Percentiles rank a stretch among this genome's conserved stretches.
phyloP scores from a whole-genome alignment of 2,329 filamentous ascomycete genomes.

The Trichoderma semiorbis region DNA sequence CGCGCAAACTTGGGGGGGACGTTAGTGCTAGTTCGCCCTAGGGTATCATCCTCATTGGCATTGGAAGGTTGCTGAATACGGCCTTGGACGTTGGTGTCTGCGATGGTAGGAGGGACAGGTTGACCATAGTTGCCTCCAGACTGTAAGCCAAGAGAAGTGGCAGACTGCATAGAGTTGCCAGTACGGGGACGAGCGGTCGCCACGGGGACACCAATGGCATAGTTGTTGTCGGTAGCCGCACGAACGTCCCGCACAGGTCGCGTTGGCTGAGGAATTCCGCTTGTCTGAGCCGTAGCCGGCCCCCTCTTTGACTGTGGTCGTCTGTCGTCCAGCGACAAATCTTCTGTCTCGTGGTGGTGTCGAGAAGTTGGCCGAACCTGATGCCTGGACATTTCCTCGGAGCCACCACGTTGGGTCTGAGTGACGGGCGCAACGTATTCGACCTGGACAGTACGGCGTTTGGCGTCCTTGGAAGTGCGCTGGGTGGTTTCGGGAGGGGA shows the following conservation, averaged over 20 bases:
- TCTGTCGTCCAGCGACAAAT: slow-evolving; percentile 48
- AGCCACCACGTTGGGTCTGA: slow-evolving; percentile 69
- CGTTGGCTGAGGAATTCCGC: slow-evolving; percentile 21
- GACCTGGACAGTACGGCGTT: slow-evolving; percentile 91
- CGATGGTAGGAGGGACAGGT: slow-evolving; percentile 80
- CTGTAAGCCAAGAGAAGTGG: slow-evolving; percentile 60
- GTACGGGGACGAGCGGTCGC: slow-evolving; percentile 66
- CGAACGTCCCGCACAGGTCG: slow-evolving; percentile 33
- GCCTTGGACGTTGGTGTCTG: slow-evolving; percentile 83
- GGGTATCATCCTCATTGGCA: slow-evolving; percentile 62
- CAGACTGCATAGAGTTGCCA: slow-evolving; percentile 73
- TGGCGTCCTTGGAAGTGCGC: slow-evolving; percentile 76
- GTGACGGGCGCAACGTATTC: slow-evolving; percentile 94
- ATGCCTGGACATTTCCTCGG: slow-evolving; percentile 27
- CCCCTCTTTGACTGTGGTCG: slow-evolving; percentile 42
- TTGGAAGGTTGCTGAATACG: slow-evolving; percentile 74
- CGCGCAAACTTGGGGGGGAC: slow-evolving; percentile 57
- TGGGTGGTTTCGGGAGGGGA: slow-evolving; percentile 53
- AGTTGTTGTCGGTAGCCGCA: slow-evolving; percentile 39
- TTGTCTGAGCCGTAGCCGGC: slow-evolving; percentile 43
- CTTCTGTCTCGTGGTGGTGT: slow-evolving; percentile 40
- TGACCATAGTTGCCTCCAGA: slow-evolving; percentile 74
- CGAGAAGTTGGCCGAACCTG: slow-evolving; percentile 33
- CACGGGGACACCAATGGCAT: slow-evolving; percentile 43
- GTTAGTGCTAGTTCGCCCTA: slow-evolving; percentile 59